Evolutionary conservation across 352 stramenopile species (phyloP).

Genomic region (Phytophthora cryptogea): DNA sequence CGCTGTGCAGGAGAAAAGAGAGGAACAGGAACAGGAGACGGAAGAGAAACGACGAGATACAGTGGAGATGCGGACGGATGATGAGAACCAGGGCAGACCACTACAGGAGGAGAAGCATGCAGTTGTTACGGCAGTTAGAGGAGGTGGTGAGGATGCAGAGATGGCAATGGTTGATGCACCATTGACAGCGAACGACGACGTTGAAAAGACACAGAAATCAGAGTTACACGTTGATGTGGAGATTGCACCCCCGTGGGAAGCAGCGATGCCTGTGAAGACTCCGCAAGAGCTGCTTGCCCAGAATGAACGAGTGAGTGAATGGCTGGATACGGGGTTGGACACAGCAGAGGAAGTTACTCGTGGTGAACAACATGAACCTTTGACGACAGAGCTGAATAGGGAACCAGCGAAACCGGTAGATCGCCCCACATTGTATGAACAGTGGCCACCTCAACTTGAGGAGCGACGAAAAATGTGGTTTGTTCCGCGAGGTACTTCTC

Average conservation of each 20-base stretch:
- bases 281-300: constrained; percentile 31
- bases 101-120: neutral
- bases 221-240: neutral
- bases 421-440: constrained; percentile 32
- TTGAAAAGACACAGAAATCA: constrained; percentile 14
- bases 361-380: neutral
- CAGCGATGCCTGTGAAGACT: constrained; percentile 11
- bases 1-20: neutral
- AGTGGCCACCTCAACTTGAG: constrained; percentile 55
- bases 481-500: constrained; percentile 14
- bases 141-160: neutral
- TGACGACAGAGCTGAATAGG: constrained; percentile 6
- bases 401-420: constrained; percentile 9
- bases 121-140: neutral
- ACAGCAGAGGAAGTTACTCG: neutral
- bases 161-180: neutral
- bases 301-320: constrained; percentile 30
- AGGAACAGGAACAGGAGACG: constrained; percentile 2
- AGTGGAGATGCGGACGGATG: neutral
- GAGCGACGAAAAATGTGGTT: constrained; percentile 53
- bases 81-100: constrained; percentile 8
- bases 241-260: constrained; percentile 17
- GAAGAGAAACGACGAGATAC: constrained; percentile 6
- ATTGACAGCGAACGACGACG: constrained; percentile 1
- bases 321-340: constrained; percentile 19